Evolutionary conservation across 202 grass and related monocot species (phyloP).

Genomic region (Hordeum pubiflorum): DNA sequence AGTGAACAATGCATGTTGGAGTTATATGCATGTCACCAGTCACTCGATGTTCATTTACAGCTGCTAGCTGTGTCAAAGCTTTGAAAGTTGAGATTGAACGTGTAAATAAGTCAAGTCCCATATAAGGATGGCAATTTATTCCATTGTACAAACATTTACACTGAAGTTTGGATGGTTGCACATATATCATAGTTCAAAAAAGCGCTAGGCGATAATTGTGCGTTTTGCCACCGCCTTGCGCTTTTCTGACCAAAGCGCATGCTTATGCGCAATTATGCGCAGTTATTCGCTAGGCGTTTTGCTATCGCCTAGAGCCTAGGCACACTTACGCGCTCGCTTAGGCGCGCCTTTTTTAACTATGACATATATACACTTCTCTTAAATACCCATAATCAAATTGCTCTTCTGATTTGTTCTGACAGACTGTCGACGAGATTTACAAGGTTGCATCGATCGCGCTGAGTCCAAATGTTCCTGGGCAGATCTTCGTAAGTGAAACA

Average conservation of each 20-base stretch:
- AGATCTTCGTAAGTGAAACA: constrained; percentile 91
- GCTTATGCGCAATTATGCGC: no score
- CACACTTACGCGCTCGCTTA: no score
- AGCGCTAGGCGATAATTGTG: no score
- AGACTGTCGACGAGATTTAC: constrained; percentile 98
- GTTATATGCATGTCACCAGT: background rate
- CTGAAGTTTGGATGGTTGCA: background rate
- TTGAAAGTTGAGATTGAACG: background rate
- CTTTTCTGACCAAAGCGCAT: no score
- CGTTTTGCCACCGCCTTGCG: no score
- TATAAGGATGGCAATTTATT: constrained; percentile 3
- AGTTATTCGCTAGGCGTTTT: no score
- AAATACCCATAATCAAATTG: constrained; percentile 7
- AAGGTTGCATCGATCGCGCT: constrained; percentile 88
- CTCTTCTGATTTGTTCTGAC: constrained; percentile 39
- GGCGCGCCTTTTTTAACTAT: background rate
- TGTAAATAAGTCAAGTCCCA: background rate
- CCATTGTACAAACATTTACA: background rate
- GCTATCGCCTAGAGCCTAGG: no score
- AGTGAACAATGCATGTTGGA: constrained; percentile 5
- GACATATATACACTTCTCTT: no score
- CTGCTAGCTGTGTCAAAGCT: constrained; percentile 7
- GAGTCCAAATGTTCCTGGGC: constrained; percentile 93
- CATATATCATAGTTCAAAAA: no score
- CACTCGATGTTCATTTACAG: background rate